phyloP scores from a whole-genome alignment of 208 protist genomes.

The Wallacemonas rigidus region DNA sequence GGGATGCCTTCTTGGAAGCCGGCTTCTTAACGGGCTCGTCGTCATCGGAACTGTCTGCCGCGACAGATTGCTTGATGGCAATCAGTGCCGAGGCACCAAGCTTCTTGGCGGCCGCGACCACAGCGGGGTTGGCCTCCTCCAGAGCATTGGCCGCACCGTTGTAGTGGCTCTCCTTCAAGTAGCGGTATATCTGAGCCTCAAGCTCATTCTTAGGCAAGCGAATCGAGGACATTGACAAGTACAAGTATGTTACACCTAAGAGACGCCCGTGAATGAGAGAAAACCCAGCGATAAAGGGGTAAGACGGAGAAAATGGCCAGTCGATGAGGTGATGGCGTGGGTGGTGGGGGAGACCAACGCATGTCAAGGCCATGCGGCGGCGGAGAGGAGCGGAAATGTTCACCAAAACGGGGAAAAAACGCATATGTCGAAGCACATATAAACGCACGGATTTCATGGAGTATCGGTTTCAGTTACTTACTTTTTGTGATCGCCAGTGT shows the following conservation, averaged over 20 bases:
- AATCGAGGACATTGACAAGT: slow-evolving; percentile 34
- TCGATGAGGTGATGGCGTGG: too few relatives aligned
- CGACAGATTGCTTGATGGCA: slow-evolving; percentile 25
- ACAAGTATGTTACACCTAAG: not conserved
- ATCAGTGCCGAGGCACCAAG: slow-evolving; percentile 58
- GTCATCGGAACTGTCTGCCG: slow-evolving; percentile 29
- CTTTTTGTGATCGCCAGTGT: too few relatives aligned
- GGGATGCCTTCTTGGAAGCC: slow-evolving; percentile 47
- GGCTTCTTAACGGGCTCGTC: slow-evolving; percentile 64
- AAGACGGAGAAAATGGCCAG: too few relatives aligned
- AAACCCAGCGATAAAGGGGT: too few relatives aligned
- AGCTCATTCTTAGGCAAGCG: slow-evolving; percentile 80
- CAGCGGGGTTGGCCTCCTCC: slow-evolving; percentile 67
- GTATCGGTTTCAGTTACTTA: too few relatives aligned
- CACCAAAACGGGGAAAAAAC: too few relatives aligned
- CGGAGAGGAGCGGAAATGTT: too few relatives aligned
- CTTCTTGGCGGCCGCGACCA: slow-evolving; percentile 46
- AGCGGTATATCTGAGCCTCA: slow-evolving; percentile 85
- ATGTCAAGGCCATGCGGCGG: too few relatives aligned
- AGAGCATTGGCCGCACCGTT: slow-evolving; percentile 68
- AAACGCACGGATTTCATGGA: too few relatives aligned
- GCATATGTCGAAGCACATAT: too few relatives aligned
- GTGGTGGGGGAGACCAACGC: too few relatives aligned
- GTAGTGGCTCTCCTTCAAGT: slow-evolving; percentile 77
- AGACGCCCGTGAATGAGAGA: not conserved